Evolutionary conservation across 495 filamentous ascomycete genomes (phyloP).

Genomic region (Aspergillus sclerotioniger): DNA sequence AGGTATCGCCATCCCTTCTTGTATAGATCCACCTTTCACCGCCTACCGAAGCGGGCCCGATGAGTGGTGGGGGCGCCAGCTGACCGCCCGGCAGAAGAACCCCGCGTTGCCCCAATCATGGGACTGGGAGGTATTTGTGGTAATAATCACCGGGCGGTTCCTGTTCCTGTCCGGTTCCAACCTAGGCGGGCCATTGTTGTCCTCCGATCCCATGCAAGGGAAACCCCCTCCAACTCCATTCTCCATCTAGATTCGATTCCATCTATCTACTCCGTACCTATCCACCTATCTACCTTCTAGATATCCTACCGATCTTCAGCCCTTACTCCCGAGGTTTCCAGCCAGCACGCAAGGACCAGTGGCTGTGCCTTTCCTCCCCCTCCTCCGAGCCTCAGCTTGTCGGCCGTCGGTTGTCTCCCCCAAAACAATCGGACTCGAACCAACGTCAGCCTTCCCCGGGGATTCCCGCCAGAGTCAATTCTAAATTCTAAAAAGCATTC

Average conservation of each 20-base stretch:
- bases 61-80: constrained; percentile 11
- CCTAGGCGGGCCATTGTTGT: background rate
- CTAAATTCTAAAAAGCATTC: constrained; percentile 5
- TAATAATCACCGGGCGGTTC: constrained; percentile 10
- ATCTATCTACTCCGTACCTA: background rate
- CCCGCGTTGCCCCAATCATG: constrained; percentile 35
- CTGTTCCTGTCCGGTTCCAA: background rate
- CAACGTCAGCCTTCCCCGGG: background rate
- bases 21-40: constrained; percentile 5
- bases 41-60: background rate
- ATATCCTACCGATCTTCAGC: too few species aligned
- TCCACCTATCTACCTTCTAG: too few species aligned
- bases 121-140: too few species aligned
- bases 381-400: background rate
- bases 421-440: constrained; percentile 20
- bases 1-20: too few species aligned
- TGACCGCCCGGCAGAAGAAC: constrained; percentile 38
- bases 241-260: background rate
- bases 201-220: constrained; percentile 27
- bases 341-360: background rate
- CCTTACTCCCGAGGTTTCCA: too few species aligned
- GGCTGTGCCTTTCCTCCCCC: background rate
- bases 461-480: constrained; percentile 5
- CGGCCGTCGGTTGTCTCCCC: constrained; percentile 1
- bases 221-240: constrained; percentile 4